Conservation (phyloP, 2,329 filamentous ascomycete species). For the Exutisphaerella laricina region DNA sequence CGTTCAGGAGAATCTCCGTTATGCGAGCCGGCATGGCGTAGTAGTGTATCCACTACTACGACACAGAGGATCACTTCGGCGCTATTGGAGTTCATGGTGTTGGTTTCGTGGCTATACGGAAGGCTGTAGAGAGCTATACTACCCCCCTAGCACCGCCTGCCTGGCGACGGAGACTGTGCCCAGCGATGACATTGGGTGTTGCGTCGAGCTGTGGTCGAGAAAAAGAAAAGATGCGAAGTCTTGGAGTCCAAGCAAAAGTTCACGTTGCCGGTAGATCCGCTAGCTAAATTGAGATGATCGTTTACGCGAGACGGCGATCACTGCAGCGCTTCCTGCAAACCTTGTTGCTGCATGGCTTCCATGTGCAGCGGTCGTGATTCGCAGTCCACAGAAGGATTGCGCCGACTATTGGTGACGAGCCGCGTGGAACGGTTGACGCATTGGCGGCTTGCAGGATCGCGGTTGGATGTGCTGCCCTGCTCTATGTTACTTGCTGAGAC, state of each 20-base stretch:
- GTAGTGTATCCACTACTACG: background rate
- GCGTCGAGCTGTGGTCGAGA: background rate
- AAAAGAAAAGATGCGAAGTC: background rate
- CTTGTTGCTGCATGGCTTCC: conserved; percentile 1
- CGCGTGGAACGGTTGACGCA: background rate
- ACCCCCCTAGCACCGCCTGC: no score
- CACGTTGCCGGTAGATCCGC: conserved; percentile 2
- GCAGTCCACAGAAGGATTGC: background rate
- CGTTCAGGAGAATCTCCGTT: background rate
- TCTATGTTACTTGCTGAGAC: no score
- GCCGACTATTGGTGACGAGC: background rate
- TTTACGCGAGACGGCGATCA: conserved; percentile 1
- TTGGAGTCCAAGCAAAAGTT: background rate
- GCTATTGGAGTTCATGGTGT: background rate
- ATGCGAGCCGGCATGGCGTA: background rate
- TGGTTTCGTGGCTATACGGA: background rate
- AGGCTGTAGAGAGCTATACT: no score
- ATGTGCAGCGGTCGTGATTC: conserved; percentile 2
- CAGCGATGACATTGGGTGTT: no score
- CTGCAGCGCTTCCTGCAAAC: background rate
- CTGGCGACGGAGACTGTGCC: no score
- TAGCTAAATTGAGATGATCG: background rate
- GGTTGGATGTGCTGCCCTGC: no score
- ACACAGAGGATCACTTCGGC: background rate
- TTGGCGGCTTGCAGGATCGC: no score